phyloP scores from a whole-genome alignment of 1,139 yeast species.

The Arxiozyma telluris region DNA sequence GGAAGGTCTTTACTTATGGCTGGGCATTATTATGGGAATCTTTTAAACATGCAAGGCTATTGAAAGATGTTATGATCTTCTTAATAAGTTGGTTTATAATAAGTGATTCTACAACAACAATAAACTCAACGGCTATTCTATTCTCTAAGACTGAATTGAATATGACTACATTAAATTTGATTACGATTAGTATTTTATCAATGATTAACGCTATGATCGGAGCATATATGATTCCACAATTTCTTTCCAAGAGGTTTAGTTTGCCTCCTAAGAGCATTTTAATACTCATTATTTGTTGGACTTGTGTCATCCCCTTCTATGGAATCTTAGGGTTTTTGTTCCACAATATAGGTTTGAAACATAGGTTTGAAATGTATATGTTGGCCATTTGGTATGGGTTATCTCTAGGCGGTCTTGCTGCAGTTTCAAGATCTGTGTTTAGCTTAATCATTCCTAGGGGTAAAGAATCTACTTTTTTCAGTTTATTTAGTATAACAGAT shows the following conservation, averaged over 20 bases:
- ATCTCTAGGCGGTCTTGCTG: constrained; percentile 58
- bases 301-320: constrained; percentile 55
- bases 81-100: constrained; percentile 61
- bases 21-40: constrained; percentile 50
- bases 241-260: constrained; percentile 36
- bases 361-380: constrained; percentile 54
- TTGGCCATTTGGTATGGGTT: constrained; percentile 65
- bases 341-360: constrained; percentile 43
- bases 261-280: constrained; percentile 41
- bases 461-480: constrained; percentile 60
- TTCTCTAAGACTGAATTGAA: constrained; percentile 58
- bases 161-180: constrained; percentile 56
- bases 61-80: constrained; percentile 53
- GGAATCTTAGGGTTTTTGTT: constrained; percentile 55
- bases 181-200: constrained; percentile 50
- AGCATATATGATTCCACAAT: constrained; percentile 45
- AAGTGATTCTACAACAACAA: constrained; percentile 62
- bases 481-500: constrained; percentile 62
- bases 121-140: constrained; percentile 62
- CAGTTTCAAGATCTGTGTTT: constrained; percentile 55
- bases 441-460: constrained; percentile 60
- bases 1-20: constrained; percentile 40
- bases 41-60: constrained; percentile 43
- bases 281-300: constrained; percentile 46
- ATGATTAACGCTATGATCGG: constrained; percentile 57